Percentiles rank a stretch among this genome's conserved stretches.
phyloP scores from a whole-genome alignment of 2,329 filamentous ascomycete species.

The Aureobasidium lini region DNA sequence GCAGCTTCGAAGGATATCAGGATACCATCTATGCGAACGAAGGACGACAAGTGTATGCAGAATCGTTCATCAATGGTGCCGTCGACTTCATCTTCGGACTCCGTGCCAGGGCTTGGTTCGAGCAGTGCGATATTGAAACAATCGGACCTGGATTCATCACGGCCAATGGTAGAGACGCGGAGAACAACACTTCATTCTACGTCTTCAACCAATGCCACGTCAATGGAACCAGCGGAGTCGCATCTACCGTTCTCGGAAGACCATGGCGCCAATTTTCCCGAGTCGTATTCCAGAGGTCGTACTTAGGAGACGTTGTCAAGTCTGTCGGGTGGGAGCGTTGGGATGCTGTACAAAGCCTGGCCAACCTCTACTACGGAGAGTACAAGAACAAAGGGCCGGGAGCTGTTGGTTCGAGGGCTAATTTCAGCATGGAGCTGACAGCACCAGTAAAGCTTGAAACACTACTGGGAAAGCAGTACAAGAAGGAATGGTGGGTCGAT shows the following conservation, averaged over 20 bases:
- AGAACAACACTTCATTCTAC: conserved; percentile 26
- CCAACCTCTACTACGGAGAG: conserved; percentile 49
- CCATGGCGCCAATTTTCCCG: conserved; percentile 12
- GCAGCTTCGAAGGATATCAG: conserved; percentile 21
- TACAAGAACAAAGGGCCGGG: conserved; percentile 53
- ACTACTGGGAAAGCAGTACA: conserved; percentile 1
- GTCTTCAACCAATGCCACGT: conserved; percentile 22
- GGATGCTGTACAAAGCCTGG: neutral
- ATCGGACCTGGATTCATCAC: conserved; percentile 27
- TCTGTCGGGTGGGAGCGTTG: conserved; percentile 20
- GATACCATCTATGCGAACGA: conserved; percentile 22
- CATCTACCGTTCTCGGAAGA: conserved; percentile 18
- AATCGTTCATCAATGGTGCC: conserved; percentile 29
- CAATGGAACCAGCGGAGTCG: conserved; percentile 21
- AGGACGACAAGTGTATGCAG: conserved; percentile 20
- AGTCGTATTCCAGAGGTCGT: conserved; percentile 14
- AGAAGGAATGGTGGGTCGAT: conserved; percentile 11
- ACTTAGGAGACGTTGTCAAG: conserved; percentile 12
- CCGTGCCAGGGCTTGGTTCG: conserved; percentile 36
- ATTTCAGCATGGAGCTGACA: conserved; percentile 37
- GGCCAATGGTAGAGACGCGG: conserved; percentile 28
- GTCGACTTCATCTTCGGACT: conserved; percentile 38
- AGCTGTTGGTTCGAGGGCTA: conserved; percentile 45
- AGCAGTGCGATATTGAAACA: conserved; percentile 26
- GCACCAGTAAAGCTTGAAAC: conserved; percentile 21